Conservation (phyloP, 805 yeast species). For the Myxozyma geophila region DNA sequence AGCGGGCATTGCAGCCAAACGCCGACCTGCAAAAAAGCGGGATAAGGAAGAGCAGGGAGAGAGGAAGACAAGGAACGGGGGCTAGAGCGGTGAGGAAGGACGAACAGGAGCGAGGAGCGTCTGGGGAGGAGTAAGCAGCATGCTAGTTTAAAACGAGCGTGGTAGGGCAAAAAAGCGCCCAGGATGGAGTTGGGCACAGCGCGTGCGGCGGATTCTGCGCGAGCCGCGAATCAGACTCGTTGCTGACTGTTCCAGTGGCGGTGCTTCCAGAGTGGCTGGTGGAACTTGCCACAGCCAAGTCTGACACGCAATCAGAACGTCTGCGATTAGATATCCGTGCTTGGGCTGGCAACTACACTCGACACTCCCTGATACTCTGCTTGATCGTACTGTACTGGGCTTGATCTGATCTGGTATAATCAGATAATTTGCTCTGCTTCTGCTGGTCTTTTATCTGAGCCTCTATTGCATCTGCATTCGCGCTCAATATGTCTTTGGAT, state of each 20-base stretch:
- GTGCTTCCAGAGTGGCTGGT: slow-evolving; percentile 9
- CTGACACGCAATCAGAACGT: background rate
- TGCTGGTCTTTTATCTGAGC: background rate
- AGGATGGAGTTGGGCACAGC: background rate
- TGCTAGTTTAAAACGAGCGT: background rate
- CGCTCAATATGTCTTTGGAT: slow-evolving; percentile 38
- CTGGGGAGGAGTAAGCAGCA: background rate
- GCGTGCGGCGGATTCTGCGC: slow-evolving; percentile 1
- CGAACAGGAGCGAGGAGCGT: background rate
- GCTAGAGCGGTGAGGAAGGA: background rate
- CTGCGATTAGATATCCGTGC: no score
- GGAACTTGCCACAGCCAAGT: background rate
- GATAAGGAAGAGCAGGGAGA: background rate
- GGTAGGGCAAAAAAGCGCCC: background rate
- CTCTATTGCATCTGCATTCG: background rate
- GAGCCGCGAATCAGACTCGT: slow-evolving; percentile 7
- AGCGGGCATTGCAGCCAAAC: slow-evolving; percentile 15
- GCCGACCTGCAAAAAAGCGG: slow-evolving; percentile 1
- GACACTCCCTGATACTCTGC: no score
- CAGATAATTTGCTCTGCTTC: background rate
- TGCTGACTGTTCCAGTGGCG: background rate
- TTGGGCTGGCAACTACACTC: no score
- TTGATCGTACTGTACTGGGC: no score
- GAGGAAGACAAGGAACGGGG: background rate
- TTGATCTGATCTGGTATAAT: background rate